A percentile compares a stretch with the other conserved stretches of the same genome.
Conservation (phyloP, 495 filamentous ascomycete species). For the Penicillium bovifimosum region DNA sequence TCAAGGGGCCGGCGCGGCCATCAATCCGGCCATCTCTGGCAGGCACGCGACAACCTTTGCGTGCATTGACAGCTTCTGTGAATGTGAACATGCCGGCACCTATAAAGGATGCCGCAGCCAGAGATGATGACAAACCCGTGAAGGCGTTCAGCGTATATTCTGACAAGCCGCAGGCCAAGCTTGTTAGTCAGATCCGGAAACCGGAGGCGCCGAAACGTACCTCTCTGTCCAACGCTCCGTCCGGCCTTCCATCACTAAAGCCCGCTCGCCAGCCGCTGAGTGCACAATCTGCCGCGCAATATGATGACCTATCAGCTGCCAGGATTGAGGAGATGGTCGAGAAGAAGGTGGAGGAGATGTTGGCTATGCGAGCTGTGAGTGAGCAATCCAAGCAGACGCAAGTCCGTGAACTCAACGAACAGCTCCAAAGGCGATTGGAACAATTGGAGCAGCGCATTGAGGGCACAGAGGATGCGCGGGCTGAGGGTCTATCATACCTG, state of each 20-base stretch:
- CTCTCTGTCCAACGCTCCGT: conserved; percentile 37
- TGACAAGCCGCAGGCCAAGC: conserved; percentile 53
- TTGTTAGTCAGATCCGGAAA: conserved; percentile 34
- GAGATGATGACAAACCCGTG: conserved; percentile 58
- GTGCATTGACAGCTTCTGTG: conserved; percentile 57
- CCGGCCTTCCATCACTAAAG: conserved; percentile 25
- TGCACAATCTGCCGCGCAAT: conserved; percentile 20
- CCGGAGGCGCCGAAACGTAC: conserved; percentile 33
- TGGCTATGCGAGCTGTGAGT: conserved; percentile 60
- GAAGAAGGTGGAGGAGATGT: conserved; percentile 80
- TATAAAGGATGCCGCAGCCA: conserved; percentile 44
- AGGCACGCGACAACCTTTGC: conserved; percentile 66
- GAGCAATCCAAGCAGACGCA: conserved; percentile 45
- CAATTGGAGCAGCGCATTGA: conserved; percentile 80
- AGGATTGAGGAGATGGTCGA: conserved; percentile 88
- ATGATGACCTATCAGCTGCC: conserved; percentile 59
- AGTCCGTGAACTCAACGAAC: conserved; percentile 59
- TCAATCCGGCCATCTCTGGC: conserved; percentile 36
- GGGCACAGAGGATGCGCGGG: conserved; percentile 62
- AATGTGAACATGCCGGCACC: conserved; percentile 53
- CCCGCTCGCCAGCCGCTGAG: conserved; percentile 26
- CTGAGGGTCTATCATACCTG: conserved; percentile 76
- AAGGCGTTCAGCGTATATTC: conserved; percentile 82
- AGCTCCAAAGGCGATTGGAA: conserved; percentile 75
- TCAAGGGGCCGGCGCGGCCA: conserved; percentile 61